Percentiles rank a stretch among this genome's conserved stretches.
These are phyloP conservation scores for Carpinus fangiana DNA, from an alignment of 306 rosid genomes.

Conservation along the genomic window DNA sequence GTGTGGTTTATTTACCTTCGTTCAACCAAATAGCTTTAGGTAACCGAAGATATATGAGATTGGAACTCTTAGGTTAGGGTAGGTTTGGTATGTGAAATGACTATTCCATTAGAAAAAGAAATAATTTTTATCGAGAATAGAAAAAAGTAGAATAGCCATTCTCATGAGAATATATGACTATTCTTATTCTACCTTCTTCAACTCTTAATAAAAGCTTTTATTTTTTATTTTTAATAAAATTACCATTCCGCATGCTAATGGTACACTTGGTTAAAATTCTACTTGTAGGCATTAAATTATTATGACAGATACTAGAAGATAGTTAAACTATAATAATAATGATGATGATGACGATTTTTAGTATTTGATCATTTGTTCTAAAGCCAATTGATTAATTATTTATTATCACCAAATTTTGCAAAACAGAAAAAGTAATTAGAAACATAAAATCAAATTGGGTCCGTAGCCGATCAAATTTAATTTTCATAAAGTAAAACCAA, in stretches of 20 bases:
- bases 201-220: too few species aligned
- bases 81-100: too few species aligned
- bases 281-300: neutral
- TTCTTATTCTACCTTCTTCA: too few species aligned
- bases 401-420: neutral
- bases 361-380: neutral
- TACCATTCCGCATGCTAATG: too few species aligned
- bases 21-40: too few species aligned
- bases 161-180: too few species aligned
- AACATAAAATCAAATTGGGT: neutral
- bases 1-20: neutral
- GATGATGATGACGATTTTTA: neutral
- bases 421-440: neutral
- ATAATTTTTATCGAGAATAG: too few species aligned
- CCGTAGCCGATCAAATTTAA: neutral
- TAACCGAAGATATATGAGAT: too few species aligned
- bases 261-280: neutral
- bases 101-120: too few species aligned
- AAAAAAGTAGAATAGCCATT: too few species aligned
- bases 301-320: neutral
- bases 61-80: too few species aligned
- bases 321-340: neutral
- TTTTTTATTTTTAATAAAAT: too few species aligned
- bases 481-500: neutral
- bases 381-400: neutral